Evolutionary conservation across 371 early-diverging fungal species (phyloP), one percentile per base, ranked within the genome.

Genomic region (Actinomortierella wolfii): DNA sequence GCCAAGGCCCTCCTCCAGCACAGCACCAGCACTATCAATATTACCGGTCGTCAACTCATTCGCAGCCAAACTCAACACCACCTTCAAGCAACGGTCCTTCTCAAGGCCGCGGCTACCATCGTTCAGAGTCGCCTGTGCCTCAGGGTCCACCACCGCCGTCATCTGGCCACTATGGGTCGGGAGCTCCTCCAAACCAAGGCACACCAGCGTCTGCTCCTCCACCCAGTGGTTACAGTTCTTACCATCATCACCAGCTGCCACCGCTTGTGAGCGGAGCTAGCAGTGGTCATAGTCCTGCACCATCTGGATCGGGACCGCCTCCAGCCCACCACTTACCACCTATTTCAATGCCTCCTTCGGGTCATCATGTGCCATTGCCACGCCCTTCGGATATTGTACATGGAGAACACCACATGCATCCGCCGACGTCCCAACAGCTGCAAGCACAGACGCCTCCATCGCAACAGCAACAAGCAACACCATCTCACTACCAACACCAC

Each of bases 61-160:
- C 59, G 28, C 73, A 57, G 28, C 54, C 53, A 18, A 4, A 4
- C 34, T 11, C 34, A 34, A 34, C 34, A 11, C 34, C 34, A 11
- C 34, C 34, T 4, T 34, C 34, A 34, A 34, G 34, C 34, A 34
- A 11, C 34, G 34, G 34, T 34, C 34, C 4, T 34, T 34, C 34
- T 34, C 34, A 34, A 11, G 67, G 59, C 18, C 61, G 66, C n/a
- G 73, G 66, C 25, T 71, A 66, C 18, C 73, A 62, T 43, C 59
- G 62, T 18, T n/a, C 65, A 15, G 73, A 71, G 29, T 23, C 57
- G 28, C 28, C 65, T n/a, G 59, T 58, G 21, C 46, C 57, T 17
- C 65, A 65, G 40, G 49, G 55, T 24, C 40, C 54, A 9, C 51
- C 57, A 47, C 56, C 59, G n/a, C 62, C 67, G 20, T 40, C 44